phyloP scores from a whole-genome alignment of 345 rosid genomes.

The Clarkia xantiana region DNA sequence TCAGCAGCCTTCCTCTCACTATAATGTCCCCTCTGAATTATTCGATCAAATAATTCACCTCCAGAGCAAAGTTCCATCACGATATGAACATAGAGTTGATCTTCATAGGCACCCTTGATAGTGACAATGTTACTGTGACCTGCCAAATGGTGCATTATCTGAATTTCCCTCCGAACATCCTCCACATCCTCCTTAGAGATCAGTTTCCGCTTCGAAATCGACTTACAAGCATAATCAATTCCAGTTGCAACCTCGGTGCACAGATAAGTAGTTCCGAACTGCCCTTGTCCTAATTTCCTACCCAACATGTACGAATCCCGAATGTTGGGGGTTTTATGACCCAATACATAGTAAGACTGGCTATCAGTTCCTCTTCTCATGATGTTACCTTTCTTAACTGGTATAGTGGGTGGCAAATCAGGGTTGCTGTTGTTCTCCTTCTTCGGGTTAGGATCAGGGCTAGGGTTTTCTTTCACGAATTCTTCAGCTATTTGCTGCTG shows the following conservation, averaged over 20 bases:
- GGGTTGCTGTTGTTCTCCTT: conserved; percentile 7
- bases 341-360: conserved; percentile 65
- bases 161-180: conserved; percentile 80
- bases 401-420: neutral
- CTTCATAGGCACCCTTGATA: conserved; percentile 44
- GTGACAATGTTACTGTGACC: conserved; percentile 39
- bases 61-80: conserved; percentile 67
- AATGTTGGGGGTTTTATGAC: conserved; percentile 73
- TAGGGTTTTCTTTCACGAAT: conserved; percentile 9
- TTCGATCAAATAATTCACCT: conserved; percentile 86
- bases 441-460: neutral
- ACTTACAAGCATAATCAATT: conserved; percentile 78
- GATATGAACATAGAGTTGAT: conserved; percentile 30
- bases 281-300: conserved; percentile 86
- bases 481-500: conserved; percentile 16
- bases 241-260: conserved; percentile 62
- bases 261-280: conserved; percentile 82
- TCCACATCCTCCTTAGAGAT: conserved; percentile 89
- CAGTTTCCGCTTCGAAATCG: conserved; percentile 87
- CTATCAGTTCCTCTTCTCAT: conserved; percentile 62
- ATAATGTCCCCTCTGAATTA: conserved; percentile 15
- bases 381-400: conserved; percentile 5
- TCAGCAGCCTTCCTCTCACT: conserved; percentile 98
- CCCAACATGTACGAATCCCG: conserved; percentile 75
- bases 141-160: conserved; percentile 48